Evolutionary conservation across 2,329 filamentous ascomycete genomes (phyloP).

Genomic region (Phyllosticta citrichinensis): DNA sequence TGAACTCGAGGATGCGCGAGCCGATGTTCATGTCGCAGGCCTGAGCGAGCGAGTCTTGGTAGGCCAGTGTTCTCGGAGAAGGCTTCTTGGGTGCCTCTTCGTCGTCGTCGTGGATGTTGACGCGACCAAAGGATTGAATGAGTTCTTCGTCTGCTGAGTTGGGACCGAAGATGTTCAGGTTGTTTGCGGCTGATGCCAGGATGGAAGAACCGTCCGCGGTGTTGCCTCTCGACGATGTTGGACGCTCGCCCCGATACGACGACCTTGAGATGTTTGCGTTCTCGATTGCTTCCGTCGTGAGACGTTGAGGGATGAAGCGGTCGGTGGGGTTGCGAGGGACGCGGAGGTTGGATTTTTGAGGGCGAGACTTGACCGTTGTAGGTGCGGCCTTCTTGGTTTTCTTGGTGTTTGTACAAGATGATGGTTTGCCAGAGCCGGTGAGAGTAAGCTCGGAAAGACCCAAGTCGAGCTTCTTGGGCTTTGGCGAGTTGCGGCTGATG

Average conservation of each 20-base stretch:
- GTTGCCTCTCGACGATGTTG: slow-evolving; percentile 62
- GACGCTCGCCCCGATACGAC: slow-evolving; percentile 31
- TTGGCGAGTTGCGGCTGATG: slow-evolving; percentile 65
- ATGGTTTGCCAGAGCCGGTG: slow-evolving; percentile 62
- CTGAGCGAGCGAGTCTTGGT: slow-evolving; percentile 80
- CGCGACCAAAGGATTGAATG: slow-evolving; percentile 17
- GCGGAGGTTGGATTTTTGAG: slow-evolving; percentile 12
- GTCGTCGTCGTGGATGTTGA: slow-evolving; percentile 55
- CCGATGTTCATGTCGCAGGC: slow-evolving; percentile 90
- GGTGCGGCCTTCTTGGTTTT: slow-evolving; percentile 35
- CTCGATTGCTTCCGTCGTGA: slow-evolving; percentile 77
- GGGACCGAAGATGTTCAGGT: slow-evolving; percentile 52
- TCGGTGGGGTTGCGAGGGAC: slow-evolving; percentile 61
- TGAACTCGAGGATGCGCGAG: slow-evolving; percentile 94
- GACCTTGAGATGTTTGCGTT: slow-evolving; percentile 55
- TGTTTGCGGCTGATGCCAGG: slow-evolving; percentile 62
- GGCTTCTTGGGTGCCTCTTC: slow-evolving; percentile 59
- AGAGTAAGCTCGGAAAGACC: slow-evolving; percentile 89
- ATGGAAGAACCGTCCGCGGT: slow-evolving; percentile 61
- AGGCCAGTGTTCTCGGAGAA: slow-evolving; percentile 79
- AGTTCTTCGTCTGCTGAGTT: slow-evolving; percentile 54
- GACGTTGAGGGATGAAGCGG: slow-evolving; percentile 91
- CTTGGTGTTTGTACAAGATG: slow-evolving; percentile 34
- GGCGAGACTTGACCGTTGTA: slow-evolving; percentile 25
- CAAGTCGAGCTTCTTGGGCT: slow-evolving; percentile 81